Base-by-base conservation (phyloP, 2,329 filamentous ascomycete species). In the Hymenoscyphus albidus region DNA sequence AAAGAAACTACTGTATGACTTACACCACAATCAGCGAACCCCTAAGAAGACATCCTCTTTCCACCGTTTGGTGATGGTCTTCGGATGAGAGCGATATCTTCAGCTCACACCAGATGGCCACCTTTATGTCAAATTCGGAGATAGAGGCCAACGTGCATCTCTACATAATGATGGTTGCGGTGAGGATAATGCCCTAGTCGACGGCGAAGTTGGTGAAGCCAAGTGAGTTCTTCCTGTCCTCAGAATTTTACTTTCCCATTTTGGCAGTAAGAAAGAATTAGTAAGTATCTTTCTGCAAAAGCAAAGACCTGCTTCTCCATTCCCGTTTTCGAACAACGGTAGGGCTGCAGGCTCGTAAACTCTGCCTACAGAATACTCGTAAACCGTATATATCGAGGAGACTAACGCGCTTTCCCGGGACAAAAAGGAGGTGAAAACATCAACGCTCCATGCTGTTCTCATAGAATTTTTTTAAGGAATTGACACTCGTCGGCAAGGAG, bases 271-370 rank as follows among this genome's bases (percentile, higher is more conserved):
- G 3, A 3, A 27, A 27, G 27, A 27, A 27, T 27, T 27, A 1
- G 3, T 27, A 27, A 51, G 13, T 16, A 2, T 22, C 44, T 16
- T 18, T 10, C 13, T 10, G 14, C 44, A 16, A 51, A 56, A 56
- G 22, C 14, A 5, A 56, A 12, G 6, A 14, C 22, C 27, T n/a
- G 31, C 27, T 35, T 32, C 22, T 22, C 5, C 4, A 51, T 51
- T 51, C 44, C 9, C 27, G 27, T 57, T 35, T 16, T 12, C 27
- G 16, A 27, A 57, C 16, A 31, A 57, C 54, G 16, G 32, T 57
- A 57, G 32, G 32, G 27, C 16, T 57, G 32, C 54, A 57, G 54
- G 27, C 54, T 57, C 54, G 54, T 57, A 57, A 57, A 35, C 54
- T 57, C 54, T 57, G 54, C 38, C 54, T 13, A 57, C 16, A 16